These are phyloP conservation scores for Ulmus americana DNA, from an alignment of 331 rosid species.

Conservation along the genomic window DNA sequence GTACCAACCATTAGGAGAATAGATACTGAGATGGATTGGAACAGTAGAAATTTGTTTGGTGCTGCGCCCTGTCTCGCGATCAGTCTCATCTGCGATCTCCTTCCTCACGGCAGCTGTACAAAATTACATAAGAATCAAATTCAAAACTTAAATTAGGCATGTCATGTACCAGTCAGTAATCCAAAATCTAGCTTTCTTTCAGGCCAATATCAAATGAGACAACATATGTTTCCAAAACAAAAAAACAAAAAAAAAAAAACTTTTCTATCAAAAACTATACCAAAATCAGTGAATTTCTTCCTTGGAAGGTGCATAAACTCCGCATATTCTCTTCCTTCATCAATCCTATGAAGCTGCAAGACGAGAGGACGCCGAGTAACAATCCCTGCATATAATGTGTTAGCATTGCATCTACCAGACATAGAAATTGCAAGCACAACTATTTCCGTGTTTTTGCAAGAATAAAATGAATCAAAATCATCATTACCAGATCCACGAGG, in stretches of 20 bases:
- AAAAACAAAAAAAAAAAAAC: not conserved
- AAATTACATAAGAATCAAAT: not conserved
- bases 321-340: conserved; percentile 43
- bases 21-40: conserved; percentile 56
- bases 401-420: not conserved
- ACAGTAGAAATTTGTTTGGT: conserved; percentile 40
- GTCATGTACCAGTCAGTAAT: not conserved
- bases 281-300: conserved; percentile 42
- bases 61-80: conserved; percentile 42
- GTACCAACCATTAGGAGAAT: conserved; percentile 44
- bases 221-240: not conserved
- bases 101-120: conserved; percentile 64
- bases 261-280: conserved; percentile 11
- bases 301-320: conserved; percentile 49
- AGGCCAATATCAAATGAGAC: not conserved
- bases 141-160: not conserved
- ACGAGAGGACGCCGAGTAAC: conserved; percentile 56
- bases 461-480: not conserved
- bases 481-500: conserved; percentile 51
- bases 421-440: not conserved
- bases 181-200: not conserved
- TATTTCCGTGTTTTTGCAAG: not conserved
- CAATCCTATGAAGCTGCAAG: conserved; percentile 44
- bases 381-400: conserved; percentile 34
- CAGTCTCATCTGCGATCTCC: conserved; percentile 51